Base-by-base conservation (phyloP, 2,329 filamentous ascomycete species). In the Fusarium sp. region DNA sequence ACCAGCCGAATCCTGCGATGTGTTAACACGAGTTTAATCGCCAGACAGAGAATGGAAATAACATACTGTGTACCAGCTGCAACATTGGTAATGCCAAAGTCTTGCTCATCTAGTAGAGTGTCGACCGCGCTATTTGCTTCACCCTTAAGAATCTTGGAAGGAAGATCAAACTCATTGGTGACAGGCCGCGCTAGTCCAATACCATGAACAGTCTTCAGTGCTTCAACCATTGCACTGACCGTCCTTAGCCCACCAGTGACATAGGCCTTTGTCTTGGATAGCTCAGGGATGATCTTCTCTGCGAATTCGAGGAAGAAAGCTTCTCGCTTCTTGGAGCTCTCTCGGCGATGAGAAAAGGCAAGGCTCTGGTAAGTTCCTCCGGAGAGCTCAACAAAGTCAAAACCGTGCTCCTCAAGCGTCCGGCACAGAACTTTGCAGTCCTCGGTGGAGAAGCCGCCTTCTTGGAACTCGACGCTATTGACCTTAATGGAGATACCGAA, bases 281-380 rank as follows among this genome's bases (percentile, higher is more conserved):
- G 70, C 36, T 72, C 69, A 0, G 79, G 79, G 24, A 84, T 77
- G 73, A 90, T 84, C 64, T 76, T 71, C 60, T 89, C 83, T 0
- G 88, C 88, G 57, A 89, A 89, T 0, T 89, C 86, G 44, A 90
- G 73, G 80, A 89, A 90, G 80, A 88, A 89, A 2, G 85, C 83
- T 71, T 89, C 87, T 6, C 86, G 80, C 77, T 85, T 84, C 76
- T 80, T 82, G 7, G 86, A 89, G 17, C 81, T 84, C 43, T 89
- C 87, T 49, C 82, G 79, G 76, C 83, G 80, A 73, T 88, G 84
- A 3, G 69, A 70, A 65, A 88, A 87, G 0, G 82, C 85, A 1
- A 86, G 73, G 19, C 79, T 76, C 76, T 90, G 84, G 70, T 89
- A 89, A 0, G 87, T 90, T 9, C 88, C 88, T 14, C 88, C 88